A percentile compares a stretch with the other conserved stretches of the same genome.
Conservation (phyloP, 108 stramenopile species). For the Nitzschia sp. region DNA sequence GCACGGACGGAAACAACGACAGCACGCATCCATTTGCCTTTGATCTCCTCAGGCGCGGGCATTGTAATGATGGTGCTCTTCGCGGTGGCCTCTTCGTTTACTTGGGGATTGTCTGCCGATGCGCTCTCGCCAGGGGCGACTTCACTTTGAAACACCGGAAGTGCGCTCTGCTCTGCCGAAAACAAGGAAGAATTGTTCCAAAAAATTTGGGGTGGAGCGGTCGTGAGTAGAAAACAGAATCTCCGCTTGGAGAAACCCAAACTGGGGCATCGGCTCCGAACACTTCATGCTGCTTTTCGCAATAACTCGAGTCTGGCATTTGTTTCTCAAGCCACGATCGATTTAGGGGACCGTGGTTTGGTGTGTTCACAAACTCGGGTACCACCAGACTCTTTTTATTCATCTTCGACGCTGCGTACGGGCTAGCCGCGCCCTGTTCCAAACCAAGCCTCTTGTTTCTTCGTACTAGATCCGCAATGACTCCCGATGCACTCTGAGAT, state of each 20-base stretch:
- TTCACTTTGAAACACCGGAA: constrained; percentile 38
- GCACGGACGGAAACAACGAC: constrained; percentile 17
- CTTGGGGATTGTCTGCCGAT: too few species aligned
- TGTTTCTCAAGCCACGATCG: constrained; percentile 30
- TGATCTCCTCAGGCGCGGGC: neutral
- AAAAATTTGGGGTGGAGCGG: constrained; percentile 42
- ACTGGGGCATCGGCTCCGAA: neutral
- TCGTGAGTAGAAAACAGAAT: constrained; percentile 49
- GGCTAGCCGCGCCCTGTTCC: neutral
- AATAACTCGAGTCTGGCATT: neutral
- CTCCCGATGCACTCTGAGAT: constrained; percentile 5
- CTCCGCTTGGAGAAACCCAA: constrained; percentile 62
- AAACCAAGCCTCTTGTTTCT: neutral
- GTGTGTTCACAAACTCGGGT: constrained; percentile 8
- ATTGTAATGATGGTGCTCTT: neutral
- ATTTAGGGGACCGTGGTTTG: constrained; percentile 26
- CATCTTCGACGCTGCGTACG: neutral
- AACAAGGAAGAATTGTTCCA: constrained; percentile 34
- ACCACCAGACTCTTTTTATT: neutral
- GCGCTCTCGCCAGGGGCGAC: too few species aligned
- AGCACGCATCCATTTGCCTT: constrained; percentile 23
- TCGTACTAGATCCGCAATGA: constrained; percentile 6
- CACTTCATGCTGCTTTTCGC: neutral
- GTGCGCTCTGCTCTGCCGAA: constrained; percentile 27
- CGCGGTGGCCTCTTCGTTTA: too few species aligned